A percentile compares a stretch with the other conserved stretches of the same genome.
phyloP scores from a whole-genome alignment of 148 eudicot species.

The Fagopyrum homotropicum region DNA sequence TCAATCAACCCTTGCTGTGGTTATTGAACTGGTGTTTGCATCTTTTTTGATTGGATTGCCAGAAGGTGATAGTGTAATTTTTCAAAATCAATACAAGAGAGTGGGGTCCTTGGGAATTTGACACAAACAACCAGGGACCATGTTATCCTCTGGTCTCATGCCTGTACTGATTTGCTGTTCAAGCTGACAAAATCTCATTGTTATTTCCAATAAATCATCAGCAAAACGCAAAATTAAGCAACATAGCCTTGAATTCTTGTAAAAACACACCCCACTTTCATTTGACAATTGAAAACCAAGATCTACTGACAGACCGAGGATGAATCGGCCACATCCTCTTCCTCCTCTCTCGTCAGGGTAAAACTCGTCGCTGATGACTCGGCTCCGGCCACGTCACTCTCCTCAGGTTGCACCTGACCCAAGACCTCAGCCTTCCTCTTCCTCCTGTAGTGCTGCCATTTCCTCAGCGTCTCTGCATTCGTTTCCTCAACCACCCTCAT shows the following conservation, averaged over 20 bases:
- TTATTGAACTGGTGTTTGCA: no score
- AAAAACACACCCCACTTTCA: not conserved
- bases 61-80: no score
- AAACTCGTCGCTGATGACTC: constrained; percentile 34
- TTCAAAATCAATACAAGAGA: no score
- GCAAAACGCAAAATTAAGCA: not conserved
- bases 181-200: not conserved
- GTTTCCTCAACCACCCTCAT: constrained; percentile 17
- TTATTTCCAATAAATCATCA: not conserved
- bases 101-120: no score
- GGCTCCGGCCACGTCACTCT: constrained; percentile 10
- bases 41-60: no score
- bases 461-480: constrained; percentile 43
- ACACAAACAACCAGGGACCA: no score
- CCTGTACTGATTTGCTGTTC: not conserved
- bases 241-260: not conserved
- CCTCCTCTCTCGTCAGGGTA: constrained; percentile 24
- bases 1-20: no score
- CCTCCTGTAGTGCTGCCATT: constrained; percentile 52
- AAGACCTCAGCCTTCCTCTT: constrained; percentile 57
- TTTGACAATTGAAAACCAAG: not conserved
- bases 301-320: not conserved
- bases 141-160: no score
- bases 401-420: constrained; percentile 14
- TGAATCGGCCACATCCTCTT: constrained; percentile 4